Percentiles rank a stretch among this genome's conserved stretches.
Evolutionary conservation across 768 basidiomycete species (phyloP).

Genomic region (Glaciozyma martinii): DNA sequence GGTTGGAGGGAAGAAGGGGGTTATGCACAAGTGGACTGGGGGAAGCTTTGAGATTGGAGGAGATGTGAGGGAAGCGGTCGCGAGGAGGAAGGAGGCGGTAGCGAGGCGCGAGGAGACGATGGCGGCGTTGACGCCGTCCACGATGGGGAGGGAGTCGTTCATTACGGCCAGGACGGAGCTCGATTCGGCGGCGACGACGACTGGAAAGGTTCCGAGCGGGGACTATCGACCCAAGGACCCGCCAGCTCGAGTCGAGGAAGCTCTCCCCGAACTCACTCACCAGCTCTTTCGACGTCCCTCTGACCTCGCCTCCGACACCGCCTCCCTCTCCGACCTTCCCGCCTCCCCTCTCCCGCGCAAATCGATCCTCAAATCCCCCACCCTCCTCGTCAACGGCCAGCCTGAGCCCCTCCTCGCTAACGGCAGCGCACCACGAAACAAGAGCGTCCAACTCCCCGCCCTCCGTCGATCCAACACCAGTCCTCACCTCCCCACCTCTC

Average conservation of each 20-base stretch:
- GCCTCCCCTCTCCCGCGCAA: not conserved
- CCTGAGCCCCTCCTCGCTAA: constrained; percentile 1
- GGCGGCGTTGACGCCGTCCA: not conserved
- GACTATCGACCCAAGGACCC: not conserved
- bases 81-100: constrained; percentile 4
- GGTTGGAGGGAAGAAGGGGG: not conserved
- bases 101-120: not conserved
- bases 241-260: too few species aligned
- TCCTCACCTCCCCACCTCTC: not conserved
- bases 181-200: too few species aligned
- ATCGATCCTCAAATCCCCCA: not conserved
- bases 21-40: constrained; percentile 13
- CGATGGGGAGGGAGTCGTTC: constrained; percentile 6
- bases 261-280: not conserved
- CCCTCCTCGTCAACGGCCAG: not conserved
- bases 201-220: not conserved
- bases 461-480: not conserved
- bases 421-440: not conserved
- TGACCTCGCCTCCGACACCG: not conserved
- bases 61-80: constrained; percentile 17
- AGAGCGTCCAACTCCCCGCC: not conserved
- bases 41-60: constrained; percentile 24
- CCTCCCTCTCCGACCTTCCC: constrained; percentile 8
- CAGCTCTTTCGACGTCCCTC: not conserved
- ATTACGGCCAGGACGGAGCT: constrained; percentile 11